These are phyloP conservation scores for Aspergillus sp. DNA, from an alignment of 2,329 filamentous ascomycete species.

Conservation along the genomic window DNA sequence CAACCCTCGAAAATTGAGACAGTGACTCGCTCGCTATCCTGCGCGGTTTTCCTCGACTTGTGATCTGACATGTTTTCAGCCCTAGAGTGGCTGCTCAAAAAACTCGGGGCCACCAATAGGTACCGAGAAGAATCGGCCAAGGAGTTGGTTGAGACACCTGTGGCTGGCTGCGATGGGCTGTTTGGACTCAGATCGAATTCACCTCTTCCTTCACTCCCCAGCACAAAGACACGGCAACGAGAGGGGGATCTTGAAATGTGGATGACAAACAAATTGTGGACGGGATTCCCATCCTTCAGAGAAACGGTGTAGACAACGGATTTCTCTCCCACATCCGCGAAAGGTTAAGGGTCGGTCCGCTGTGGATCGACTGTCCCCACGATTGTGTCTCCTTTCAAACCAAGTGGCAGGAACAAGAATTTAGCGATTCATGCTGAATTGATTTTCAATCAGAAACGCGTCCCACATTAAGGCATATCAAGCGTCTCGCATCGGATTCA, in stretches of 20 bases:
- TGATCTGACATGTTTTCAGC: neutral
- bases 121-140: neutral
- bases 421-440: neutral
- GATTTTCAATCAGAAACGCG: neutral
- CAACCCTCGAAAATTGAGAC: neutral
- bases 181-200: neutral
- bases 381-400: neutral
- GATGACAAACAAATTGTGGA: neutral
- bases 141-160: neutral
- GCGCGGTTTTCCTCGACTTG: neutral
- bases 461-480: neutral
- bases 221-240: neutral
- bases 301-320: neutral
- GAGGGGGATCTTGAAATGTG: neutral
- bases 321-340: neutral
- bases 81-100: neutral
- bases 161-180: neutral
- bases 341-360: slow-evolving; percentile 14
- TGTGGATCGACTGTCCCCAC: slow-evolving; percentile 13
- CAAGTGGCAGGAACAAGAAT: neutral
- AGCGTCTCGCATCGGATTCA: neutral
- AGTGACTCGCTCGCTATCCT: neutral
- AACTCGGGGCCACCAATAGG: neutral
- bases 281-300: neutral
- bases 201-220: neutral